Conservation (phyloP, 129 eudicot genomes). For the Helianthus annuus region DNA sequence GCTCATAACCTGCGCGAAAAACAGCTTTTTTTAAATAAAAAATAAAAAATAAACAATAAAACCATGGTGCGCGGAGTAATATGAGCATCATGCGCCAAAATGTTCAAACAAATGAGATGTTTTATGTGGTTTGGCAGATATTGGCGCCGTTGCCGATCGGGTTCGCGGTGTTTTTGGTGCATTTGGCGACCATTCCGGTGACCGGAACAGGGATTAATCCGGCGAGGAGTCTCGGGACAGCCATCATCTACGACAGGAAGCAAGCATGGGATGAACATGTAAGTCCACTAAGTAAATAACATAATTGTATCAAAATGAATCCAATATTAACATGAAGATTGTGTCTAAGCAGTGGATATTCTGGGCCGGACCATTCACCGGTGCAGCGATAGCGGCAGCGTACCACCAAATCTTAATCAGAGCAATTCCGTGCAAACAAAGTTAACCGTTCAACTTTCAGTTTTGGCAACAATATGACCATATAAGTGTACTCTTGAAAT, state of each 20-base stretch:
- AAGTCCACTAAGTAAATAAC: slow-evolving; percentile 9
- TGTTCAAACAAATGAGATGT: neutral
- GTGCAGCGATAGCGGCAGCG: slow-evolving; percentile 66
- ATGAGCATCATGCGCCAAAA: neutral
- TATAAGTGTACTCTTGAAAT: neutral
- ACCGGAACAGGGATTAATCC: slow-evolving; percentile 82
- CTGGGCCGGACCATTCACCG: slow-evolving; percentile 74
- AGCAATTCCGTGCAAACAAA: slow-evolving; percentile 56
- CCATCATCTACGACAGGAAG: slow-evolving; percentile 65
- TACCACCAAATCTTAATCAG: slow-evolving; percentile 70
- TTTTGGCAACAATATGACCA: neutral
- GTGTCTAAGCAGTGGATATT: slow-evolving; percentile 61
- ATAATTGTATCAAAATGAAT: neutral
- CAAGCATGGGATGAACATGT: slow-evolving; percentile 78
- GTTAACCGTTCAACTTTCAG: slow-evolving; percentile 1
- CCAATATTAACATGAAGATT: neutral
- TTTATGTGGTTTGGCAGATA: slow-evolving; percentile 35
- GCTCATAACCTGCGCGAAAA: no score
- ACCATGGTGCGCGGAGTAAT: no score
- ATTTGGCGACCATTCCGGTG: slow-evolving; percentile 34
- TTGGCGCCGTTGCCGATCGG: slow-evolving; percentile 53
- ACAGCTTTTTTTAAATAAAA: no score
- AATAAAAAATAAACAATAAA: no score
- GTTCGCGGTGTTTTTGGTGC: slow-evolving; percentile 33
- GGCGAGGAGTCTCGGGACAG: slow-evolving; percentile 77